Evolutionary conservation across 2,329 filamentous ascomycete species (phyloP).

Genomic region (Talaromyces sp.): DNA sequence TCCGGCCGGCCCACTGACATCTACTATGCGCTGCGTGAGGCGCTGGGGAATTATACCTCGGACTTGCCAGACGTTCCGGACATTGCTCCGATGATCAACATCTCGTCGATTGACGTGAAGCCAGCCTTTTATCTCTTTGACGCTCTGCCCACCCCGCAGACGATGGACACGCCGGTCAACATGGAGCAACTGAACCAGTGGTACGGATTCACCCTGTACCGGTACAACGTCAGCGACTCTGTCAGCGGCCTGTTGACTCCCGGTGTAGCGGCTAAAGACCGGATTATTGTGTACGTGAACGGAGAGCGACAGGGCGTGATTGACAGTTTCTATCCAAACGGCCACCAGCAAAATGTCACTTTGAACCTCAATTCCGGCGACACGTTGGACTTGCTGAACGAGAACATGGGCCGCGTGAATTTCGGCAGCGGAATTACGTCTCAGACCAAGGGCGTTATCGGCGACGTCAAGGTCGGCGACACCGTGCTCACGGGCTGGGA

Average conservation of each 20-base stretch:
- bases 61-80: not conserved
- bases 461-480: constrained; percentile 37
- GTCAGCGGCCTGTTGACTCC: constrained; percentile 31
- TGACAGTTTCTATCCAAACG: constrained; percentile 39
- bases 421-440: constrained; percentile 27
- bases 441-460: constrained; percentile 42
- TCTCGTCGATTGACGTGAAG: constrained; percentile 1
- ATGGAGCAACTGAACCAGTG: constrained; percentile 45
- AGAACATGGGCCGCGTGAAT: constrained; percentile 46
- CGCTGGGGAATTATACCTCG: not conserved
- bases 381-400: constrained; percentile 40
- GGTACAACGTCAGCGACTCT: constrained; percentile 23
- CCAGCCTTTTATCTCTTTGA: constrained; percentile 3
- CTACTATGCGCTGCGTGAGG: constrained; percentile 31
- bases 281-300: constrained; percentile 47
- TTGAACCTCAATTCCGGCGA: constrained; percentile 36
- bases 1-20: constrained; percentile 43
- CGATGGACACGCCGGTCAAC: constrained; percentile 27
- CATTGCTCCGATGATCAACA: not conserved
- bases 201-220: constrained; percentile 43
- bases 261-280: constrained; percentile 42
- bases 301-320: constrained; percentile 38
- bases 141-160: constrained; percentile 12
- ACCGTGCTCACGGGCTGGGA: constrained; percentile 33
- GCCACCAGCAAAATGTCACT: constrained; percentile 31